Percentiles rank a stretch among this genome's conserved stretches.
Conservation (phyloP, 2,329 filamentous ascomycete species). For the Fusarium aywerte region DNA sequence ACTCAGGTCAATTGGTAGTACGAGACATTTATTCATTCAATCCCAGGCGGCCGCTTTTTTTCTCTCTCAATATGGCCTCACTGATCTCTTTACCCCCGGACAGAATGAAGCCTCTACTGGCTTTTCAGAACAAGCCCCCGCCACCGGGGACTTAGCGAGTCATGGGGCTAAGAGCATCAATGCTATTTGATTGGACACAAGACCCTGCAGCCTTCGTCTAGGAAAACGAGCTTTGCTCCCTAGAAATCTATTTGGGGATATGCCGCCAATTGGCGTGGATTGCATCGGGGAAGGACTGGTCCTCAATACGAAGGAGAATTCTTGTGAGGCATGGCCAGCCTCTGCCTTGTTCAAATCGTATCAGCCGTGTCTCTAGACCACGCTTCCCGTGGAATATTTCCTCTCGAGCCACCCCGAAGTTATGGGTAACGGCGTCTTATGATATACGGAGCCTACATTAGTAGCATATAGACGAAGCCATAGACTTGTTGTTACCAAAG, state of each 20-base stretch:
- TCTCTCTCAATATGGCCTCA: slow-evolving; percentile 44
- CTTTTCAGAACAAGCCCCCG: slow-evolving; percentile 41
- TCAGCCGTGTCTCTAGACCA: slow-evolving; percentile 38
- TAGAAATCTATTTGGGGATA: slow-evolving; percentile 46
- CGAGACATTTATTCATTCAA: slow-evolving; percentile 22
- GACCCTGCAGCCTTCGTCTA: slow-evolving; percentile 44
- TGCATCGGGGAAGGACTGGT: slow-evolving; percentile 45
- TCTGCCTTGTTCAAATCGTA: slow-evolving; percentile 39
- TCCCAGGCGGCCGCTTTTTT: slow-evolving; percentile 31
- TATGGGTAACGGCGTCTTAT: slow-evolving; percentile 35
- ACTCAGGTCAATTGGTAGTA: slow-evolving; percentile 16
- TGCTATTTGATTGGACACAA: slow-evolving; percentile 41
- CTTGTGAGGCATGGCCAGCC: slow-evolving; percentile 37
- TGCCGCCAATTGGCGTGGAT: slow-evolving; percentile 44
- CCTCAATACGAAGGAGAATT: slow-evolving; percentile 44
- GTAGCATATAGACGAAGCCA: slow-evolving; percentile 40
- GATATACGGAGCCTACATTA: slow-evolving; percentile 40
- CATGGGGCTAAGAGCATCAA: slow-evolving; percentile 41
- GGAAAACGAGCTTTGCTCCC: slow-evolving; percentile 47
- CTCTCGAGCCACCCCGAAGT: slow-evolving; percentile 40
- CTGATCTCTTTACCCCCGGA: slow-evolving; percentile 34
- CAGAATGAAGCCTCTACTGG: slow-evolving; percentile 30
- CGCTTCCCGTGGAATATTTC: slow-evolving; percentile 44
- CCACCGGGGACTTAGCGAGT: slow-evolving; percentile 44
- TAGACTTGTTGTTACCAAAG: slow-evolving; percentile 16